Conservation (phyloP, 2,329 filamentous ascomycete genomes). For the Monosporascus sp. region DNA sequence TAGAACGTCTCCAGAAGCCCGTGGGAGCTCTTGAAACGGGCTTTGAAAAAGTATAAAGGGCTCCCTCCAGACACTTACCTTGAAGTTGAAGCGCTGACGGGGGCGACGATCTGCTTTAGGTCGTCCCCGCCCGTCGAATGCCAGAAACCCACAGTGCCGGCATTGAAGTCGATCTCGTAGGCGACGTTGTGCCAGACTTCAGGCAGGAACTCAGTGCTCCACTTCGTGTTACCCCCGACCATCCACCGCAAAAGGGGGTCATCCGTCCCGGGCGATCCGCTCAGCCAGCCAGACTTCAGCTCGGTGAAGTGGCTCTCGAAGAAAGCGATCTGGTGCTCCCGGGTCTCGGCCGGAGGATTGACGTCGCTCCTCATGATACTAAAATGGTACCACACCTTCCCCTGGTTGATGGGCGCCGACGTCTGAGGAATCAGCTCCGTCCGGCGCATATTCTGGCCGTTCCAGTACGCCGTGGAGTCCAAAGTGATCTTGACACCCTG, state of each 20-base stretch:
- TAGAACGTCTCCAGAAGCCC: too few relatives aligned
- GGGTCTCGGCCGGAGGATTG: conserved; percentile 55
- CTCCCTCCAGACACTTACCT: too few relatives aligned
- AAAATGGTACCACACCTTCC: conserved; percentile 69
- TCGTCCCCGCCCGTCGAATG: conserved; percentile 58
- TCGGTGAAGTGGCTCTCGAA: conserved; percentile 71
- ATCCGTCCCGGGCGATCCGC: conserved; percentile 37
- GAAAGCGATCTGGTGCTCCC: conserved; percentile 61
- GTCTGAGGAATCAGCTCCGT: conserved; percentile 72
- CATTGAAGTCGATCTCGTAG: conserved; percentile 65
- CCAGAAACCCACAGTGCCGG: conserved; percentile 60
- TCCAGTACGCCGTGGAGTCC: conserved; percentile 59
- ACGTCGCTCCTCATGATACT: conserved; percentile 53
- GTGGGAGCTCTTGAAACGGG: too few relatives aligned
- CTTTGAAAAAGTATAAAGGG: too few relatives aligned
- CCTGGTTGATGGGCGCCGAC: conserved; percentile 56
- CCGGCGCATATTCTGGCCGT: conserved; percentile 66
- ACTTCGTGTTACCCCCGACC: conserved; percentile 54
- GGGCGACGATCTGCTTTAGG: conserved; percentile 52
- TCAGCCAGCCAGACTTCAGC: conserved; percentile 62
- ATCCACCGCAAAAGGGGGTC: conserved; percentile 59
- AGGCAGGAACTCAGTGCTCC: conserved; percentile 55
- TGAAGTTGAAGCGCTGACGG: conserved; percentile 52
- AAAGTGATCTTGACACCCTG: conserved; percentile 67
- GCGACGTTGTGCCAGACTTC: conserved; percentile 71